Evolutionary conservation across 139 green algal species (phyloP).

Genomic region (Chlamydomonas sp.): DNA sequence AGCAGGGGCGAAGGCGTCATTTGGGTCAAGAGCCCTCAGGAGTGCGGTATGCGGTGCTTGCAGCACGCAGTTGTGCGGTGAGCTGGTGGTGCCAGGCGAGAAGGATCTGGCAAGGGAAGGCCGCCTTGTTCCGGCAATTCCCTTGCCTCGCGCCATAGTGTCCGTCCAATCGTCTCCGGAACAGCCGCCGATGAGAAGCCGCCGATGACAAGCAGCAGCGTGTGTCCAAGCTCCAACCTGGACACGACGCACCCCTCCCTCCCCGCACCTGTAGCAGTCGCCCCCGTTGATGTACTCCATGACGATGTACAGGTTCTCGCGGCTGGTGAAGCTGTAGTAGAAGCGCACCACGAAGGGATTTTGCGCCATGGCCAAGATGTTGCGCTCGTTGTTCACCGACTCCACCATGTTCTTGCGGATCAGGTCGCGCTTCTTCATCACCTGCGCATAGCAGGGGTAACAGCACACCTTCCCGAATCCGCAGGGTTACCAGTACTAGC

Average conservation of each 20-base stretch:
- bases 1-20: neutral
- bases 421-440: slow-evolving; percentile 94
- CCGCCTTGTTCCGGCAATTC: no score
- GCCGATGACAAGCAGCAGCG: no score
- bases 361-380: slow-evolving; percentile 92
- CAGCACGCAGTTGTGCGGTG: no score
- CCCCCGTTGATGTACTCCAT: slow-evolving; percentile 97
- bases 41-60: no score
- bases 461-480: neutral
- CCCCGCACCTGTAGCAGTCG: slow-evolving; percentile 73
- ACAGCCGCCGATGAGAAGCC: no score
- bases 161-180: neutral
- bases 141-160: neutral
- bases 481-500: no score
- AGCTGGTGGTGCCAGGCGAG: no score
- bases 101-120: neutral
- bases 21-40: neutral
- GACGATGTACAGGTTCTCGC: slow-evolving; percentile 96
- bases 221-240: no score
- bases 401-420: slow-evolving; percentile 97
- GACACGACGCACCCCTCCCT: no score
- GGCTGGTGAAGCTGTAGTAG: slow-evolving; percentile 92
- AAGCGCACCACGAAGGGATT: slow-evolving; percentile 93
- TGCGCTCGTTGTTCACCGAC: slow-evolving; percentile 90
- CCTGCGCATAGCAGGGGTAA: slow-evolving; percentile 53